These are phyloP conservation scores for Quercus gilva DNA, from an alignment of 306 rosid genomes.

Conservation along the genomic window DNA sequence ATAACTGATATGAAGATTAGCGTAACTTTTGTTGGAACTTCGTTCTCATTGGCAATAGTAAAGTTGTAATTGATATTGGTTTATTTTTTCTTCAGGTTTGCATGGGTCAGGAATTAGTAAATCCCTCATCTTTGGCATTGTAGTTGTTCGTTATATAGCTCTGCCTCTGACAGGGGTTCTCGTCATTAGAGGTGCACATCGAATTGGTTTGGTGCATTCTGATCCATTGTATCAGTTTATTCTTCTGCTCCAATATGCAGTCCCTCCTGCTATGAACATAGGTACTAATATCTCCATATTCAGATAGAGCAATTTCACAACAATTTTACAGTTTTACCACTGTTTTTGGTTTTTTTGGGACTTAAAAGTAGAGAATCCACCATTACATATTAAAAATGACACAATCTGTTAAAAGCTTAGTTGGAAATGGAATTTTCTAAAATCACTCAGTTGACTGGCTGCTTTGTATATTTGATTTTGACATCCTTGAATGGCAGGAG, in stretches of 20 bases:
- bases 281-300: slow-evolving; percentile 13
- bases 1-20: not conserved
- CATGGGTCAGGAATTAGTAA: slow-evolving; percentile 34
- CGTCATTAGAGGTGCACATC: slow-evolving; percentile 39
- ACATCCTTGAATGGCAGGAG: slow-evolving; percentile 28
- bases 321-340: not conserved
- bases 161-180: slow-evolving; percentile 41
- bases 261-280: slow-evolving; percentile 62
- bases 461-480: too few species aligned
- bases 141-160: slow-evolving; percentile 38
- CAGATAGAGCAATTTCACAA: not conserved
- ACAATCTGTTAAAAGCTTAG: not conserved
- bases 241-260: slow-evolving; percentile 47
- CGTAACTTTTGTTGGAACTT: not conserved
- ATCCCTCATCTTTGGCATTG: slow-evolving; percentile 35
- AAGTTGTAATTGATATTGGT: too few species aligned
- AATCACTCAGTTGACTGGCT: not conserved
- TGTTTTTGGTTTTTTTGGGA: not conserved
- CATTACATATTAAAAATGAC: too few species aligned
- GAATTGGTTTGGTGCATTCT: slow-evolving; percentile 37
- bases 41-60: not conserved
- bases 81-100: slow-evolving; percentile 33
- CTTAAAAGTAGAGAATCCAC: not conserved
- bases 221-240: slow-evolving; percentile 50
- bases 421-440: not conserved